Percentiles rank a stretch among this genome's conserved stretches.
phyloP scores from a whole-genome alignment of 1,284 basidiomycete species.

The Ustilago sp. region DNA sequence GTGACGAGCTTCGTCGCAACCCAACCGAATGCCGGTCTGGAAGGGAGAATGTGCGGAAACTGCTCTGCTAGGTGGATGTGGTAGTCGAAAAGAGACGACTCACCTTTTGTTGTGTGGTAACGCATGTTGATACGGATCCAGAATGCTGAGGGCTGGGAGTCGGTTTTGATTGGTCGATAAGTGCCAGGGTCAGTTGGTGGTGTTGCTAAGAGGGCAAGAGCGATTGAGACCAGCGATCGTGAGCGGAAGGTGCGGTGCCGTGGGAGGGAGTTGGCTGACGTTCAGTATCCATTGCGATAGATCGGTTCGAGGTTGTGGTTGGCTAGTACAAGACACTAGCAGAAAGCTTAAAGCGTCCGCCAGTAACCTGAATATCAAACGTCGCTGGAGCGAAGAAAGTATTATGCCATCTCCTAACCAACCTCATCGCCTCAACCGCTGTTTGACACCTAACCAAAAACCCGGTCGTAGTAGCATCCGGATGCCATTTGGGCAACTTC shows the following conservation, averaged over 20 bases:
- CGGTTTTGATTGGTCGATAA: no score
- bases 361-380: slow-evolving; percentile 56
- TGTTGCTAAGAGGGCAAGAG: no score
- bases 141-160: not conserved
- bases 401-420: slow-evolving; percentile 59
- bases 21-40: not conserved
- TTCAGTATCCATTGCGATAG: not conserved
- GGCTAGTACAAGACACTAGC: slow-evolving; percentile 52
- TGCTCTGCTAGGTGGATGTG: slow-evolving; percentile 13
- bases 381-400: slow-evolving; percentile 53
- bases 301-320: not conserved
- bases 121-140: not conserved
- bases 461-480: slow-evolving; percentile 37
- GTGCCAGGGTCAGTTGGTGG: no score
- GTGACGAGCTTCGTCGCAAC: slow-evolving; percentile 33
- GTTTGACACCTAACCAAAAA: slow-evolving; percentile 46
- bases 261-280: not conserved
- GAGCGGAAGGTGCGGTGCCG: not conserved
- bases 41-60: not conserved
- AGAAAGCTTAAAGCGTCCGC: slow-evolving; percentile 51
- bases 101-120: slow-evolving; percentile 26
- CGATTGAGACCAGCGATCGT: no score
- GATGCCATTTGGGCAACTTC: slow-evolving; percentile 31
- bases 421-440: slow-evolving; percentile 47
- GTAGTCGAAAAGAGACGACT: slow-evolving; percentile 28